phyloP scores from a whole-genome alignment of 371 early-diverging fungal genomes.

The Dichotomocladium elegans region DNA sequence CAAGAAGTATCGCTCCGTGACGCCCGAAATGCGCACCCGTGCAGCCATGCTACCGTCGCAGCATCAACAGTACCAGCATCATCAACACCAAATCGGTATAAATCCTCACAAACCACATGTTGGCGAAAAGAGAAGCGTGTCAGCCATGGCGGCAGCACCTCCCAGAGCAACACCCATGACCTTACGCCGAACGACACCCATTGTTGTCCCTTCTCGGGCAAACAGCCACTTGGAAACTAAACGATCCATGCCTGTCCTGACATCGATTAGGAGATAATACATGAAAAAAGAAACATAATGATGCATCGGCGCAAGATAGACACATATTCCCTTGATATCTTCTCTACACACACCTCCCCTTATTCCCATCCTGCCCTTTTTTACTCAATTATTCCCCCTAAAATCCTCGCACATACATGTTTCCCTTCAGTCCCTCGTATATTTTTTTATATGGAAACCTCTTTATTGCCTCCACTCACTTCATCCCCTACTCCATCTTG shows the following conservation, averaged over 20 bases:
- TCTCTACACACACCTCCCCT: background rate
- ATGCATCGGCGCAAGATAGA: too few relatives aligned
- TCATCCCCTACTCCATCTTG: background rate
- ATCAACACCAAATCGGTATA: background rate
- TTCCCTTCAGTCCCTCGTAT: background rate
- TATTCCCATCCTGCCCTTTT: background rate
- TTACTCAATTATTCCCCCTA: background rate
- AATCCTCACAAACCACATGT: too few relatives aligned
- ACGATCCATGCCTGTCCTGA: too few relatives aligned
- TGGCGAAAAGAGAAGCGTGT: constrained; percentile 2
- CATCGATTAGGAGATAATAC: too few relatives aligned
- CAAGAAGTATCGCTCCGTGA: constrained; percentile 3
- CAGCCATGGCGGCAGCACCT: background rate
- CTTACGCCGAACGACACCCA: background rate
- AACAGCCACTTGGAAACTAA: too few relatives aligned
- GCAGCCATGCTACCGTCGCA: background rate
- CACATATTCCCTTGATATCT: too few relatives aligned
- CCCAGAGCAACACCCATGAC: background rate
- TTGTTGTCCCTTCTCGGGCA: too few relatives aligned
- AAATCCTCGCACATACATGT: background rate
- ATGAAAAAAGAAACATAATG: too few relatives aligned
- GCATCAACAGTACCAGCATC: background rate
- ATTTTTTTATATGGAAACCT: background rate
- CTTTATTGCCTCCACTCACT: background rate
- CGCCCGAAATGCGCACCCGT: background rate